phyloP scores from a whole-genome alignment of 352 stramenopile genomes.

The Pythium graminicola region DNA sequence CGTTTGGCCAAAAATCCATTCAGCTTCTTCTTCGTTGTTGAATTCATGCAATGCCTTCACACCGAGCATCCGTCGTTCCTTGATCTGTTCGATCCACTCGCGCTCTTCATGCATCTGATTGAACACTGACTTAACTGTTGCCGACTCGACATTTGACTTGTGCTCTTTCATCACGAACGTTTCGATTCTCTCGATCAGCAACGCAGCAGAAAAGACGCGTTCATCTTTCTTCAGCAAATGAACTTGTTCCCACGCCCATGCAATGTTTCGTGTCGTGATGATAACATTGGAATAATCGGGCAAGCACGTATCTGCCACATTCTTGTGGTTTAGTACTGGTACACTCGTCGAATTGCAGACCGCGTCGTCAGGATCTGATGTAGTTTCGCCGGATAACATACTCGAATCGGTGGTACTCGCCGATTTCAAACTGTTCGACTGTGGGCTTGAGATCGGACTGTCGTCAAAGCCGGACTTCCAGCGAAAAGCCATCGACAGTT shows the following conservation, averaged over 20 bases:
- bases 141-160: conserved; percentile 1
- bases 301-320: conserved; percentile 20
- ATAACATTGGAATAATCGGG: conserved; percentile 48
- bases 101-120: conserved; percentile 47
- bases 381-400: conserved; percentile 2
- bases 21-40: conserved; percentile 45
- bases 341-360: too few species aligned
- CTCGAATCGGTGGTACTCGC: conserved; percentile 6
- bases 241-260: conserved; percentile 71
- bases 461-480: conserved; percentile 32
- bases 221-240: conserved; percentile 59
- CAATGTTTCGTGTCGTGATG: conserved; percentile 35
- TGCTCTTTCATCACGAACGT: conserved; percentile 31
- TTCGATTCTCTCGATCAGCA: conserved; percentile 67
- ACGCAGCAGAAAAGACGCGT: conserved; percentile 59
- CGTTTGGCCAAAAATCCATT: conserved; percentile 73
- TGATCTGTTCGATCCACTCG: conserved; percentile 47
- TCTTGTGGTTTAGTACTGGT: too few species aligned
- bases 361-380: conserved; percentile 7
- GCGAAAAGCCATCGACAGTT: conserved; percentile 43
- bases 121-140: conserved; percentile 22
- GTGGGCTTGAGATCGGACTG: not conserved
- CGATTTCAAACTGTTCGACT: conserved; percentile 3
- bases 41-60: conserved; percentile 62
- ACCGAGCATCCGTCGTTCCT: conserved; percentile 41